Evolutionary conservation across 1,139 yeast genomes (phyloP).

Genomic region (Geotrichum klebahnii): DNA sequence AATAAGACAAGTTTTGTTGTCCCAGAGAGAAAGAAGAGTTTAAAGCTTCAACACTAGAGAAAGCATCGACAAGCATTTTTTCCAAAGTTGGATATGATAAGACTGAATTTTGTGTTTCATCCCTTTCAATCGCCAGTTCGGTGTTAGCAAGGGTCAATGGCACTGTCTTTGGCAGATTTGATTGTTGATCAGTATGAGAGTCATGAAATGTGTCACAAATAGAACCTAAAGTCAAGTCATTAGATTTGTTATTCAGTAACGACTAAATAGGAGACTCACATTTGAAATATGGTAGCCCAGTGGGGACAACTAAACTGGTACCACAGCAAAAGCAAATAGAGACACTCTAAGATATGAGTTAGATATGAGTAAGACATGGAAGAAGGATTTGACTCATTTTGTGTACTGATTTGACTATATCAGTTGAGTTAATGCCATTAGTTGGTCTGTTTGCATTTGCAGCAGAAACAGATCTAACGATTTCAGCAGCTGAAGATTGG

Average conservation of each 20-base stretch:
- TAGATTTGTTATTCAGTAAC: slow-evolving; percentile 30
- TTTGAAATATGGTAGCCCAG: slow-evolving; percentile 46
- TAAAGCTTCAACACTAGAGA: slow-evolving; percentile 29
- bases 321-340: slow-evolving; percentile 56
- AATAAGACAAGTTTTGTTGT: slow-evolving; percentile 28
- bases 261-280: slow-evolving; percentile 40
- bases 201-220: slow-evolving; percentile 35
- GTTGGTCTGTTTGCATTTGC: slow-evolving; percentile 11
- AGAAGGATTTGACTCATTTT: too few relatives aligned
- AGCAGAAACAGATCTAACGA: slow-evolving; percentile 20
- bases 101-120: not conserved
- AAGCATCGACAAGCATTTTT: slow-evolving; percentile 24
- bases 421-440: not conserved
- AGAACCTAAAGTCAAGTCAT: slow-evolving; percentile 19
- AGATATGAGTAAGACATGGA: too few relatives aligned
- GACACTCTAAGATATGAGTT: not conserved
- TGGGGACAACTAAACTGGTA: slow-evolving; percentile 50
- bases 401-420: too few relatives aligned
- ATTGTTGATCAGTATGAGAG: slow-evolving; percentile 12
- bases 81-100: slow-evolving; percentile 22
- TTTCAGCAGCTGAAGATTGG: slow-evolving; percentile 18
- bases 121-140: slow-evolving; percentile 9
- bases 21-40: slow-evolving; percentile 31
- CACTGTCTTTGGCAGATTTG: not conserved
- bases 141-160: slow-evolving; percentile 12